A percentile compares a stretch with the other conserved stretches of the same genome.
Conservation (phyloP, 345 rosid genomes). For the Salix koriyanagi region DNA sequence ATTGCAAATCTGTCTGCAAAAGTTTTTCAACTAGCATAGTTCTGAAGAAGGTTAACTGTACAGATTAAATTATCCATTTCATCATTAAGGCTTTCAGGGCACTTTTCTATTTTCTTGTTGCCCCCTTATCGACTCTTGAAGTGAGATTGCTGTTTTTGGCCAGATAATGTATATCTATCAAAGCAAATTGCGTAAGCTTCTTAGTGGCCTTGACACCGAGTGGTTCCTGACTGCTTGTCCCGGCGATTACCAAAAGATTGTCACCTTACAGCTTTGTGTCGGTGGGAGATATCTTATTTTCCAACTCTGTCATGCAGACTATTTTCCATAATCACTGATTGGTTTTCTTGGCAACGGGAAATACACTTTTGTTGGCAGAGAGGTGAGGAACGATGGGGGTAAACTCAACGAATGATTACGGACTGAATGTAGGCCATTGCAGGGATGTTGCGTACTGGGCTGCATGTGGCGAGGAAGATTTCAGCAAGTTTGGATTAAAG, state of each 20-base stretch:
- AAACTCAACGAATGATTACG: not conserved
- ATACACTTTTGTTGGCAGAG: constrained; percentile 6
- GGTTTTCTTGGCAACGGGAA: not conserved
- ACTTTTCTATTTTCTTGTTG: no score
- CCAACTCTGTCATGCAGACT: not conserved
- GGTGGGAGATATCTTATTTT: not conserved
- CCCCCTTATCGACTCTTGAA: no score
- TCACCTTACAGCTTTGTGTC: not conserved
- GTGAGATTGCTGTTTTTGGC: no score
- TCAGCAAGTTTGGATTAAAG: not conserved
- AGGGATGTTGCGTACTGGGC: not conserved
- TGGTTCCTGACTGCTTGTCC: not conserved
- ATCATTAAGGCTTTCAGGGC: no score
- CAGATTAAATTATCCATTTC: no score
- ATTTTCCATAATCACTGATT: not conserved
- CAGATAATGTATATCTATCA: not conserved
- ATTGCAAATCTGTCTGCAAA: no score
- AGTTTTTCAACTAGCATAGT: no score
- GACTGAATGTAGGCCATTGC: not conserved
- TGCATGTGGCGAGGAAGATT: not conserved
- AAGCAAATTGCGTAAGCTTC: not conserved
- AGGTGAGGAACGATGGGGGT: not conserved
- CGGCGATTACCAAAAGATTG: not conserved
- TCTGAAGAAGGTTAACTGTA: no score
- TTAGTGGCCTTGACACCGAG: constrained; percentile 3